phyloP scores from a whole-genome alignment of 345 rosid genomes.

The Eucalyptus marginata region DNA sequence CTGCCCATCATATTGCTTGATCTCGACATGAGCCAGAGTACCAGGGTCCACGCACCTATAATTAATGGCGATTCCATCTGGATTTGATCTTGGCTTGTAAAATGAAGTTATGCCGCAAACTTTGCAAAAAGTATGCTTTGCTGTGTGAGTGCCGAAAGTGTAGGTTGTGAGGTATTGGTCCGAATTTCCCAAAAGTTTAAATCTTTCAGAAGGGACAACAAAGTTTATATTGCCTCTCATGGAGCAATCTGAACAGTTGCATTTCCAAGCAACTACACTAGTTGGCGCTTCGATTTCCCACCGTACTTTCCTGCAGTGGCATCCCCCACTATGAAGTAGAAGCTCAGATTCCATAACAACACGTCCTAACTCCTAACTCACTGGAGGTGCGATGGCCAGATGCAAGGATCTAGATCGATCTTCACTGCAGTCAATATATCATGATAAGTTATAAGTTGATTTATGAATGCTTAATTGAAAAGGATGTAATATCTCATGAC shows the following conservation, averaged over 20 bases:
- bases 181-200: slow-evolving; percentile 63
- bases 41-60: slow-evolving; percentile 44
- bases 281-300: slow-evolving; percentile 55
- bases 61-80: slow-evolving; percentile 63
- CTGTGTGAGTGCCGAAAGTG: slow-evolving; percentile 66
- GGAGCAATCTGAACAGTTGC: slow-evolving; percentile 72
- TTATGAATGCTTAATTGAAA: too few species aligned
- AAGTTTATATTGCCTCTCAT: slow-evolving; percentile 67
- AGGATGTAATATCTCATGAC: background rate
- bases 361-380: background rate
- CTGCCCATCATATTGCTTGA: slow-evolving; percentile 46
- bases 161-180: slow-evolving; percentile 50
- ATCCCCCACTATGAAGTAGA: slow-evolving; percentile 51
- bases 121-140: slow-evolving; percentile 84
- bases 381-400: background rate
- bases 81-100: slow-evolving; percentile 56
- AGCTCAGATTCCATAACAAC: slow-evolving; percentile 27
- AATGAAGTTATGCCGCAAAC: slow-evolving; percentile 79
- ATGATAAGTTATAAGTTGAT: background rate
- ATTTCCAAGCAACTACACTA: slow-evolving; percentile 52
- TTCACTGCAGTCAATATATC: background rate
- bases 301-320: slow-evolving; percentile 63
- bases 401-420: background rate
- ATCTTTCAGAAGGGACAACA: slow-evolving; percentile 40
- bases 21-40: slow-evolving; percentile 51